phyloP scores from a whole-genome alignment of 225 moss, liverwort and hornwort species.

The Neckera pumila region DNA sequence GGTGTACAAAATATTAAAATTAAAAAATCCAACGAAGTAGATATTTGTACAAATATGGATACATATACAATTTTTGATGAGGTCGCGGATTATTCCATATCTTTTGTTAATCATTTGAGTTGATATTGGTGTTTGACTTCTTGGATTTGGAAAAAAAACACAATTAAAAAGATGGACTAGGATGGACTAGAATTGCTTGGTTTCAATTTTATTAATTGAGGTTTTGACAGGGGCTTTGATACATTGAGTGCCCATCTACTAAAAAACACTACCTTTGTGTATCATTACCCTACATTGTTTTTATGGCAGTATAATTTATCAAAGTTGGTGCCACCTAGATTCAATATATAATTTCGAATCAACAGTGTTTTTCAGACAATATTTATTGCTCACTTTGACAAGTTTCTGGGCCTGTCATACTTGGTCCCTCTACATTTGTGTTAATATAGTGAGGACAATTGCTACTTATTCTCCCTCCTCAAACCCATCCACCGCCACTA shows the following conservation, averaged over 20 bases:
- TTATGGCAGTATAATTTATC: not conserved
- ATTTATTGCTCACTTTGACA: not conserved
- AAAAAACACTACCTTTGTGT: not conserved
- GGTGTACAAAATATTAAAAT: too few relatives aligned
- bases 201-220: not conserved
- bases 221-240: not conserved
- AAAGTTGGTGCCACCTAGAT: not conserved
- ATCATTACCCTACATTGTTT: not conserved
- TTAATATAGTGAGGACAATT: fast-evolving
- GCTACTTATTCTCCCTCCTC: fast-evolving
- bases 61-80: not conserved
- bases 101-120: not conserved
- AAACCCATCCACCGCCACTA: too few relatives aligned
- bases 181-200: too few relatives aligned
- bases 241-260: not conserved
- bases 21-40: too few relatives aligned
- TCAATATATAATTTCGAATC: not conserved
- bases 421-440: not conserved
- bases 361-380: not conserved
- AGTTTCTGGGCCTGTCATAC: not conserved
- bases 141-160: not conserved
- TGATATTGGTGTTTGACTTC: not conserved
- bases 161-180: fast-evolving
- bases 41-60: too few relatives aligned
- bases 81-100: not conserved